Base-by-base conservation (phyloP, 1,139 yeast species). In the Chernovozyma sophiae-reginae region DNA sequence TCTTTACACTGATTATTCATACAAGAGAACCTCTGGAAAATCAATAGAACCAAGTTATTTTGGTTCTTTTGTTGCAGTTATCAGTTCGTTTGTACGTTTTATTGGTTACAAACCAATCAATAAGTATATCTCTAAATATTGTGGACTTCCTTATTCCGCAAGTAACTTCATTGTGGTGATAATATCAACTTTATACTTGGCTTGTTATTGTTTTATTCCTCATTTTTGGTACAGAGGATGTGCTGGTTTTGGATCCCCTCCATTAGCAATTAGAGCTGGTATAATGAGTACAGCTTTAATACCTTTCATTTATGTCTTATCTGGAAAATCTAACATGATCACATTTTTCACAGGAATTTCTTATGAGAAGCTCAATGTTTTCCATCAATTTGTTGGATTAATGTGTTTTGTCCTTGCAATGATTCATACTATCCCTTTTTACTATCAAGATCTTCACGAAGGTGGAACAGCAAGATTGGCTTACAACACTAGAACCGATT, bases 211-310 rank as follows among this genome's bases (percentile, higher is more conserved):
- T 33, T 53, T 68, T 19, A 58, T 63, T 1, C 85, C 84, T 4
- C 78, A 72, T 40, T 65, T 66, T 38, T 78, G 77, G 72, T 74
- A 74, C 47, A 57, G 84, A 44, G 74, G 62, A 0, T 79, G 86
- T 51, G 36, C 56, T 4, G 77, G 76, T 0, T 78, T 79, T 54
- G 86, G 85, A 1, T 65, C 81, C 1, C 81, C 85, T n/a, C 85
- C 85, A n/a, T 45, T 77, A 33, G 79, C 77, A 0, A 70, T 74
- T 1, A 55, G 82, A 37, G 62, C 80, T 1, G 82, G 81, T 2
- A 43, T 74, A 27, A 68, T 73, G 68, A 68, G 78, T 4, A 60
- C 72, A 19, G 79, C 81, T 0, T 58, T 76, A 38, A 62, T 74
- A 3, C 82, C 82, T 0, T 73, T 74, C 46, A 53, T 76, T 22